Base-by-base conservation (phyloP, 257 asterid genomes). In the Gentiana dahurica region DNA sequence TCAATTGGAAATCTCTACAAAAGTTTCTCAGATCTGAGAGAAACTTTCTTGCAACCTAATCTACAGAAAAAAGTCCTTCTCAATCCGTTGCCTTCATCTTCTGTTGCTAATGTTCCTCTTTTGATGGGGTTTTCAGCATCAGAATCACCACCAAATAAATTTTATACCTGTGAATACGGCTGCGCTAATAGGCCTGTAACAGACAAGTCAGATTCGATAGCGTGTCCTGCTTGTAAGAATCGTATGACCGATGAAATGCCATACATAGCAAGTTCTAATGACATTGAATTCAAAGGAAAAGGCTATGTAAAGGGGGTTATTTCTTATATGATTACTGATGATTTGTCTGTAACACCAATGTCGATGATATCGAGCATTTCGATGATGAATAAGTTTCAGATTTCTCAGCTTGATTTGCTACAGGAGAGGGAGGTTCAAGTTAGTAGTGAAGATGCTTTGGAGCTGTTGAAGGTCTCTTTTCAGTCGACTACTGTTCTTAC, bases 251-350 rank as follows among this genome's bases (percentile, higher is more conserved):
- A 4, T 6, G 46, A 41, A 41, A 41, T 41, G 9, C 6, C 46
- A 1, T 41, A 5, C 9, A 4, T 41, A 2, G 2, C 46, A 10
- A 41, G 46, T 41, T 10, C 46, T 1, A 0, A 1, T 10, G 46
- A 6, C 9, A 4, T 6, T 41, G 46, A 5, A 4, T 2, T 4
- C 9, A 10, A 3, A 3, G 34, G 2, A 8, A 32, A 45, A 11
- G 60, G 60, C 1, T 62, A 38, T 34, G 60, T 62, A 4, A 37
- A 62, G 24, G 60, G 43, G 1, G 32, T 45, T 3, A 58, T 53
- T 4, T 32, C 58, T 0, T 62, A 62, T 44, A 62, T 62, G 53
- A 58, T 53, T 12, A 10, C 36, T 2, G 68, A 63, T 63, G 60
- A 63, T 57, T 48, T 63, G 33, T 9, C 32, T 3, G 54, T 36